phyloP scores from a whole-genome alignment of 2,329 filamentous ascomycete genomes.

The Pseudocercospora macadamiae region DNA sequence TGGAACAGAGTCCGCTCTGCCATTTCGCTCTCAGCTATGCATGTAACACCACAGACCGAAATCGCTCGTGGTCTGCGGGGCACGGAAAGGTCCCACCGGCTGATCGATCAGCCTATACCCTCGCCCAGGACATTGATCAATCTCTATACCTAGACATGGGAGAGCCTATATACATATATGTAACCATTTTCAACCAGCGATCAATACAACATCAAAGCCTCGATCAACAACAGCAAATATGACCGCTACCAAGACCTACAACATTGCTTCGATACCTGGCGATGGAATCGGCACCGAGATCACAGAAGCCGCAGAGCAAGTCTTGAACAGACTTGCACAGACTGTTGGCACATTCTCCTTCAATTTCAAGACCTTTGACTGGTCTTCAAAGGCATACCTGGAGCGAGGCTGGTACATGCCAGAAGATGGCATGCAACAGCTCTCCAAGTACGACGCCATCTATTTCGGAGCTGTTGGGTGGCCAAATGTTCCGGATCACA shows the following conservation, averaged over 20 bases:
- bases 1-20: neutral
- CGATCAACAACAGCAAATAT: slow-evolving; percentile 11
- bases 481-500: slow-evolving; percentile 66
- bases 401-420: slow-evolving; percentile 58
- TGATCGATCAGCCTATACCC: slow-evolving; percentile 8
- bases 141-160: neutral
- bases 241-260: slow-evolving; percentile 24
- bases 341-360: slow-evolving; percentile 51
- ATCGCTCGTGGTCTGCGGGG: neutral
- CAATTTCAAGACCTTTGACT: slow-evolving; percentile 57
- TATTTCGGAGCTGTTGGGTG: slow-evolving; percentile 64
- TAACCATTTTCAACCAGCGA: neutral
- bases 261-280: slow-evolving; percentile 54
- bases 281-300: slow-evolving; percentile 68
- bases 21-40: neutral
- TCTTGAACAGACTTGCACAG: slow-evolving; percentile 50
- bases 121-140: neutral
- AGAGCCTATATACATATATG: neutral
- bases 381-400: slow-evolving; percentile 53
- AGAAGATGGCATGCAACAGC: slow-evolving; percentile 52
- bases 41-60: neutral
- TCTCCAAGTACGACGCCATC: slow-evolving; percentile 58
- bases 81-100: neutral
- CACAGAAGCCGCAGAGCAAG: slow-evolving; percentile 58
- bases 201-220: neutral